phyloP scores from a whole-genome alignment of 2,329 filamentous ascomycete genomes.

The Diaporthe capsici region DNA sequence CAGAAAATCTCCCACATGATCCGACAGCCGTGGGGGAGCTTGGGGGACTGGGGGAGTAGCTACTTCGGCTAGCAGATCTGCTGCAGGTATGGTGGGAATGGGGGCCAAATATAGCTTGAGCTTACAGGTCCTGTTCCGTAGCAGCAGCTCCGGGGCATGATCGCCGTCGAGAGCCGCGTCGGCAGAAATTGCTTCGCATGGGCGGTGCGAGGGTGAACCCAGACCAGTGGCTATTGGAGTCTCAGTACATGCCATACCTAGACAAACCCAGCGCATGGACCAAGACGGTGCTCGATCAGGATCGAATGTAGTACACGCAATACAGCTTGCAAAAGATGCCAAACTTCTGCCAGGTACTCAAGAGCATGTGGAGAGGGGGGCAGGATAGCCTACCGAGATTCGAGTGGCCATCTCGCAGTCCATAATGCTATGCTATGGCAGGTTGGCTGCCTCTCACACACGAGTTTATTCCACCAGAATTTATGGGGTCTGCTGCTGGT shows the following conservation, averaged over 20 bases:
- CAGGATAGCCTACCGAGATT: not conserved
- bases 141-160: constrained; percentile 12
- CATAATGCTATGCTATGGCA: not conserved
- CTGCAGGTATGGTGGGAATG: constrained; percentile 28
- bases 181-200: constrained; percentile 10
- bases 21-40: constrained; percentile 13
- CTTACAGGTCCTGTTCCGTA: constrained; percentile 11
- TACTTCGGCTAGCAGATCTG: constrained; percentile 29
- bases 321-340: no score
- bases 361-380: constrained; percentile 1
- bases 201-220: constrained; percentile 10
- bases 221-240: not conserved
- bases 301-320: not conserved
- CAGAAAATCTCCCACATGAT: constrained; percentile 8
- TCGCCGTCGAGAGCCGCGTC: constrained; percentile 21
- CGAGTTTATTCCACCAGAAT: not conserved
- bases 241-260: not conserved
- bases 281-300: not conserved
- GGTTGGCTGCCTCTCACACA: not conserved
- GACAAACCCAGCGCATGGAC: not conserved
- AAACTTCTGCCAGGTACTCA: not conserved
- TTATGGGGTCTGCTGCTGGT: not conserved
- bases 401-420: not conserved
- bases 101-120: constrained; percentile 31
- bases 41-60: not conserved